Conservation (phyloP, 1,139 yeast genomes). For the Debaryomycetaceae sp. region DNA sequence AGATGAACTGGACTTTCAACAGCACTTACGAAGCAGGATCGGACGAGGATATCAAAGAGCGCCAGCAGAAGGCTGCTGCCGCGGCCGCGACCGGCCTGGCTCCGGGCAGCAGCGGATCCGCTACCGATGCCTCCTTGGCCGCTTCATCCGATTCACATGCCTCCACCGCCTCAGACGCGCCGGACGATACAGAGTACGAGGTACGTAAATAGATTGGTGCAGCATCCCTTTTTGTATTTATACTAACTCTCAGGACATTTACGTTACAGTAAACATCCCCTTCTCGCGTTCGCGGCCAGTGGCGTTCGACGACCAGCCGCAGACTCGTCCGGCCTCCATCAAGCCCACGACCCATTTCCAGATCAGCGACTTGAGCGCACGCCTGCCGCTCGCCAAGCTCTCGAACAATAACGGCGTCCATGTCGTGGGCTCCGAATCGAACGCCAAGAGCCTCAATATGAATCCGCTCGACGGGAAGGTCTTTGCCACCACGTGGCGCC, state of each 20-base stretch:
- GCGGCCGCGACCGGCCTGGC: constrained; percentile 10
- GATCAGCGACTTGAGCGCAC: constrained; percentile 24
- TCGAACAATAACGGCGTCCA: constrained; percentile 18
- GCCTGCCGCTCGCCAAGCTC: constrained; percentile 26
- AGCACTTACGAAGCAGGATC: constrained; percentile 65
- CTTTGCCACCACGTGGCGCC: constrained; percentile 70
- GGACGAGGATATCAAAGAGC: constrained; percentile 48
- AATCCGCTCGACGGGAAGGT: constrained; percentile 34
- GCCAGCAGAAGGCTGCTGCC: constrained; percentile 7
- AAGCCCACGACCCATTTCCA: constrained; percentile 34
- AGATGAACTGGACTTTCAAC: constrained; percentile 83
- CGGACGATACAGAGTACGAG: constrained; percentile 19
- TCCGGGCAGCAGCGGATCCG: too few relatives aligned
- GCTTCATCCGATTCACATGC: neutral
- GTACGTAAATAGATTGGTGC: constrained; percentile 18
- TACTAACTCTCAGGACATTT: constrained; percentile 25
- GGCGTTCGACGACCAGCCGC: constrained; percentile 8
- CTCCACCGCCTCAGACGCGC: constrained; percentile 5
- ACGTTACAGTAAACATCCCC: constrained; percentile 34
- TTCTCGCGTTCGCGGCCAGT: constrained; percentile 15
- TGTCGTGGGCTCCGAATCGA: constrained; percentile 5
- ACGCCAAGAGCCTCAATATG: constrained; percentile 14
- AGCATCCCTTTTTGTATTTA: constrained; percentile 10
- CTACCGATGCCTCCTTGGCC: neutral
- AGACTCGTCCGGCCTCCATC: constrained; percentile 12